Evolutionary conservation across 2,329 filamentous ascomycete genomes (phyloP).

Genomic region (Leptodontidium sp.): DNA sequence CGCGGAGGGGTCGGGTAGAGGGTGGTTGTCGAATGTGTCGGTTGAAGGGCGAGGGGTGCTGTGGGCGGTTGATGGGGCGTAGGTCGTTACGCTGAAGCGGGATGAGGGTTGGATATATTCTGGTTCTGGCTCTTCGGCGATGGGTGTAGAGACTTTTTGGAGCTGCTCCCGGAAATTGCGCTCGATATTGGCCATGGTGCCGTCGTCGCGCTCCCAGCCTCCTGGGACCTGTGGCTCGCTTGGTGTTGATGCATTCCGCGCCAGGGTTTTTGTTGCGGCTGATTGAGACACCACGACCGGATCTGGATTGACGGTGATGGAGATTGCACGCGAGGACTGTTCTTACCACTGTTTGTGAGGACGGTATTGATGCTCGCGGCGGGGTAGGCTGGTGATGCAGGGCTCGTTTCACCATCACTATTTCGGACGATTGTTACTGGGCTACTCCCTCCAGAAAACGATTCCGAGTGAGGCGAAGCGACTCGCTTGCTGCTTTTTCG

Average conservation of each 20-base stretch:
- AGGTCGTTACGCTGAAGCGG: slow-evolving; percentile 46
- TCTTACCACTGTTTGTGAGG: slow-evolving; percentile 29
- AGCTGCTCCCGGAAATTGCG: slow-evolving; percentile 42
- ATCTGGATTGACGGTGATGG: slow-evolving; percentile 29
- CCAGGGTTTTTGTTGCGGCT: slow-evolving; percentile 23
- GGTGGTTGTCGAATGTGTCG: slow-evolving; percentile 38
- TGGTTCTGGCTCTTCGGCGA: slow-evolving; percentile 30
- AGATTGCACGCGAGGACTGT: slow-evolving; percentile 31
- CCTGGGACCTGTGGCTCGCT: not conserved
- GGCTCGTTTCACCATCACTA: slow-evolving; percentile 40
- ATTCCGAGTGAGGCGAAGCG: slow-evolving; percentile 36
- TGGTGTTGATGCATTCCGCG: slow-evolving; percentile 8
- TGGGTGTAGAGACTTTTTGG: slow-evolving; percentile 33
- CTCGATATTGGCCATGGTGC: slow-evolving; percentile 38
- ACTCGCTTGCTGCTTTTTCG: slow-evolving; percentile 56
- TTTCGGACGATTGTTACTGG: slow-evolving; percentile 41
- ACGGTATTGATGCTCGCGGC: slow-evolving; percentile 29
- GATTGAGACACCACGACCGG: slow-evolving; percentile 28
- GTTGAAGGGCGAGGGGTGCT: slow-evolving; percentile 42
- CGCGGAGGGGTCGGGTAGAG: slow-evolving; percentile 37
- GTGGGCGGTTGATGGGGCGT: slow-evolving; percentile 43
- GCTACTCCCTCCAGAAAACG: slow-evolving; percentile 33
- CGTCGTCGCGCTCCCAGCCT: slow-evolving; percentile 15
- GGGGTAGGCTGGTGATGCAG: slow-evolving; percentile 38
- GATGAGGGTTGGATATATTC: slow-evolving; percentile 44